Base-by-base conservation (phyloP, 169 alveolate species). In the Babesia ovis region DNA sequence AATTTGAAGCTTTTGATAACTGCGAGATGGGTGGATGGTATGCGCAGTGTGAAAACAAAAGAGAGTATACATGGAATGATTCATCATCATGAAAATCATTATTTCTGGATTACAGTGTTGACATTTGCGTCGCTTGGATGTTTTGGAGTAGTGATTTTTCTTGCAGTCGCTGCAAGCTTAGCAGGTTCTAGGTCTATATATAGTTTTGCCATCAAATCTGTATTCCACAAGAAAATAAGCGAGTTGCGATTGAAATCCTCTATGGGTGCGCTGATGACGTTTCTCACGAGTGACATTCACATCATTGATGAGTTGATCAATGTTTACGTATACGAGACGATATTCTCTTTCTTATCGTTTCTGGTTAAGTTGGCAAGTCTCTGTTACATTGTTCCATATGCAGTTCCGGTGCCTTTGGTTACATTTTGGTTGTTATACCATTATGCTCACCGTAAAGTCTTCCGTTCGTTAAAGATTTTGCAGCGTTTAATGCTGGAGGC, bases 401-500 rank as follows among this genome's bases (percentile, higher is more conserved):
- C 75, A 9, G 68, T 64, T 1, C 82, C 77, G 20, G 46, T 79
- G 22, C 51, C 60, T 4, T 18, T 64, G 56, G 68, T 42, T 16
- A 35, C 58, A 4, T 41, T 25, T 45, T 41, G 37, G 34, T 18
- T 68, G 20, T 27, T 77, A 14, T 55, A 61, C 53, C 22, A 23
- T 71, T 77, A 20, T 23, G 32, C 48, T 23, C 72, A 61, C 39
- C 37, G 51, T 12, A 37, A 41, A 31, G 43, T 50, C 16, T 20
- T 77, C 42, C 46, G 62, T 45, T 35, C 74, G 31, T 20, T 82
- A 25, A 77, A 54, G 68, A 77, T 61, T 48, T 45, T 77, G 23
- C 86, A 77, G 56, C 32, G 71, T 14, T 4, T 57, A 29, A 56
- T 64, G 48, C 50, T 77, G 37, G 86, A 77, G 22, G 59, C 83